These are phyloP conservation scores for Epithele typhae DNA, from an alignment of 768 basidiomycete genomes.

Conservation along the genomic window DNA sequence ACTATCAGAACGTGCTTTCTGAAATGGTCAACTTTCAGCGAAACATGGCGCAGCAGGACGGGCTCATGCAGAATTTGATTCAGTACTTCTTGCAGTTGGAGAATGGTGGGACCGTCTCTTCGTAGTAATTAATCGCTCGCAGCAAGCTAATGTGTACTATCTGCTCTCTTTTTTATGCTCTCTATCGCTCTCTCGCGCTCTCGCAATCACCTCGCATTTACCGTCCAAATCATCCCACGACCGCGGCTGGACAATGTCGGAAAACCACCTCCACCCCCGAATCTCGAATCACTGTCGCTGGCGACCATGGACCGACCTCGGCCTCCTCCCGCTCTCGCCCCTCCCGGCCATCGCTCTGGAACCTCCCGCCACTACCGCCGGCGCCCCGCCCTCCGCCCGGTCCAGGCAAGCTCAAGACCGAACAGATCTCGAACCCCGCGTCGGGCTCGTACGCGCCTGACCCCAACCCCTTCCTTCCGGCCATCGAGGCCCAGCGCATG, in stretches of 20 bases:
- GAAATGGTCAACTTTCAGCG: constrained; percentile 73
- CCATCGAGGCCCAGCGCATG: constrained; percentile 51
- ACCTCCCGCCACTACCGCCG: not conserved
- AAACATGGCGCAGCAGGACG: constrained; percentile 81
- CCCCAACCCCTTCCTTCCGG: constrained; percentile 51
- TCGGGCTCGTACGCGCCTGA: constrained; percentile 21
- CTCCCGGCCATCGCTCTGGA: not conserved
- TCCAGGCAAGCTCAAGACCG: constrained; percentile 31
- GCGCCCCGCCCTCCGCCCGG: constrained; percentile 6
- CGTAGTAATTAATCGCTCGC: constrained; percentile 15
- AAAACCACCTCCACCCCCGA: too few relatives aligned
- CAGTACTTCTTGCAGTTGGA: constrained; percentile 77
- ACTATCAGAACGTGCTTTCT: constrained; percentile 63
- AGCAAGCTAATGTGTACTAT: constrained; percentile 33
- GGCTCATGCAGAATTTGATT: constrained; percentile 75
- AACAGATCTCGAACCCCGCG: constrained; percentile 19
- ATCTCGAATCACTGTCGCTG: too few relatives aligned
- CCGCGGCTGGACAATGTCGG: too few relatives aligned
- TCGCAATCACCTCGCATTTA: constrained; percentile 23
- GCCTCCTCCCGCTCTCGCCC: constrained; percentile 2
- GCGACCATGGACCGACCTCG: not conserved
- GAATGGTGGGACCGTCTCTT: constrained; percentile 40
- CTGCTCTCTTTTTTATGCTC: constrained; percentile 12
- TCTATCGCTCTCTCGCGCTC: constrained; percentile 20
- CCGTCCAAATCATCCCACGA: too few relatives aligned